A percentile compares a stretch with the other conserved stretches of the same genome.
phyloP scores from a whole-genome alignment of 345 rosid species.

The Eucalyptus marginata region DNA sequence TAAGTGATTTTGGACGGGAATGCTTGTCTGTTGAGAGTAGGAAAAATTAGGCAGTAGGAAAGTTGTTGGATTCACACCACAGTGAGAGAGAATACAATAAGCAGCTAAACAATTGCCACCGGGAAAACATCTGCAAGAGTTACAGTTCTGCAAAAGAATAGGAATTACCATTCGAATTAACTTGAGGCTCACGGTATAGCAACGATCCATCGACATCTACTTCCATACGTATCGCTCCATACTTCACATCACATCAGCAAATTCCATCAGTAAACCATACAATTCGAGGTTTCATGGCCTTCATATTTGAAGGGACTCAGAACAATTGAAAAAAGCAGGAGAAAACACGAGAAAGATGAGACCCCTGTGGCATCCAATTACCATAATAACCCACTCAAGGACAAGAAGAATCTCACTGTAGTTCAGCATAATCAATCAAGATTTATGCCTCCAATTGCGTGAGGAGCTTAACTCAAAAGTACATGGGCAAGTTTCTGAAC shows the following conservation, averaged over 20 bases:
- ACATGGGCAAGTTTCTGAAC: neutral
- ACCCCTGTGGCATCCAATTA: neutral
- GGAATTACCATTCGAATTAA: slow-evolving; percentile 33
- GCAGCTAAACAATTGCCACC: neutral
- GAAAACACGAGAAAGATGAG: neutral
- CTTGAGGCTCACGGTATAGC: slow-evolving; percentile 55
- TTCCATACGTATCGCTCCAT: slow-evolving; percentile 77
- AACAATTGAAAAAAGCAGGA: neutral
- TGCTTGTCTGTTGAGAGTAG: slow-evolving; percentile 54
- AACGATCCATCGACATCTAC: slow-evolving; percentile 84
- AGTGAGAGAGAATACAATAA: neutral
- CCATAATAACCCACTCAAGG: neutral
- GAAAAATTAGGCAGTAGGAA: neutral
- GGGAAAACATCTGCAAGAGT: neutral
- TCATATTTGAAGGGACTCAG: neutral
- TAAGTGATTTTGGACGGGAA: slow-evolving; percentile 71
- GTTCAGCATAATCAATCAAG: neutral
- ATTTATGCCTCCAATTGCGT: neutral
- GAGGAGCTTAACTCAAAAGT: neutral
- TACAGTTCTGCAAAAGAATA: neutral
- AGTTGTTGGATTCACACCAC: neutral
- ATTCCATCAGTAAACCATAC: neutral
- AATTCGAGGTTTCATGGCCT: neutral
- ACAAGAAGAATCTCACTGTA: neutral
- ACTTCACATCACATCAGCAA: slow-evolving; percentile 14